Evolutionary conservation across 202 grass and related monocot species (phyloP).

Genomic region (Bolboschoenoplectus hybrid): DNA sequence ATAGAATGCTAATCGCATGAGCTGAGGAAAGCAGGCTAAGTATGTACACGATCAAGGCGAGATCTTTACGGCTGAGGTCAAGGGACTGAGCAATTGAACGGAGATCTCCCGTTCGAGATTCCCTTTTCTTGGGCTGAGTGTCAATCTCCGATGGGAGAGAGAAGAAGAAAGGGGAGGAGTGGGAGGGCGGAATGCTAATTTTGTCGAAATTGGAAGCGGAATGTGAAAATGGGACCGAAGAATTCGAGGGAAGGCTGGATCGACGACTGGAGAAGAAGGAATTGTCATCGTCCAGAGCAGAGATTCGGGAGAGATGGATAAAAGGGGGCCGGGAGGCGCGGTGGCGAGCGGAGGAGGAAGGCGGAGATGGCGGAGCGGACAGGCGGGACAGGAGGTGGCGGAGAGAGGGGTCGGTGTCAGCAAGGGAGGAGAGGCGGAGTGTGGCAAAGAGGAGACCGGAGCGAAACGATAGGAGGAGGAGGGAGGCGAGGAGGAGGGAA

Average conservation of each 20-base stretch:
- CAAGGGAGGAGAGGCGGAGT: slow-evolving; percentile 60
- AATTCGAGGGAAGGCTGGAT: slow-evolving; percentile 43
- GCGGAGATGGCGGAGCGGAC: slow-evolving; percentile 42
- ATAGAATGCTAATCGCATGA: slow-evolving; percentile 73
- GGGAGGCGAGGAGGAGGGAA: slow-evolving; percentile 60
- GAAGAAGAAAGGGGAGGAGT: slow-evolving; percentile 57
- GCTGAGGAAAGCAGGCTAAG: slow-evolving; percentile 65
- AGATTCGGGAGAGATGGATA: slow-evolving; percentile 51
- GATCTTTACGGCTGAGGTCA: slow-evolving; percentile 65
- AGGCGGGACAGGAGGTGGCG: slow-evolving; percentile 66
- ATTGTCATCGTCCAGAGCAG: slow-evolving; percentile 26
- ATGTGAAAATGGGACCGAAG: neutral
- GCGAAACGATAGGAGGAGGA: slow-evolving; percentile 77
- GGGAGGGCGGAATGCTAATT: slow-evolving; percentile 40
- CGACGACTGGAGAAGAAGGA: slow-evolving; percentile 49
- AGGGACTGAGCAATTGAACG: slow-evolving; percentile 51
- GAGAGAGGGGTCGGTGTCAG: slow-evolving; percentile 66
- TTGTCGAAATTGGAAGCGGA: slow-evolving; percentile 42
- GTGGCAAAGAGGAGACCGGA: slow-evolving; percentile 63
- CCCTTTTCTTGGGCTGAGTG: neutral
- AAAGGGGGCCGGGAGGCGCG: slow-evolving; percentile 33
- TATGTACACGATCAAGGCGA: slow-evolving; percentile 61
- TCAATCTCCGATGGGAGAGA: slow-evolving; percentile 42
- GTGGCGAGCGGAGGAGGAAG: slow-evolving; percentile 43
- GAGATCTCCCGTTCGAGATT: slow-evolving; percentile 15